Conservation (phyloP, 2,329 filamentous ascomycete genomes). For the Penicillium crustosum region DNA sequence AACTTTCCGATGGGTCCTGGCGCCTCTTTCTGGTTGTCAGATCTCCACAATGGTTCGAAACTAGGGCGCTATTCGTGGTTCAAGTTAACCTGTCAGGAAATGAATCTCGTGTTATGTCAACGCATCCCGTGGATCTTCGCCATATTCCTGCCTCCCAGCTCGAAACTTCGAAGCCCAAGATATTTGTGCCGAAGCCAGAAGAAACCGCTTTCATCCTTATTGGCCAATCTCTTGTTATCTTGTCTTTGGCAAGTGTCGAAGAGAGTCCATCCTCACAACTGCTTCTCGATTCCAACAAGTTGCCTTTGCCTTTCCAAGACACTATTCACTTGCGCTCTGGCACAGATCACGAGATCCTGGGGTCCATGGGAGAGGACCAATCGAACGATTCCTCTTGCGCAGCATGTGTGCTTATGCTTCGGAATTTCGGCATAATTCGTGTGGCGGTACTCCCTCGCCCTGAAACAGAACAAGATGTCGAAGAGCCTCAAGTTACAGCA, state of each 20-base stretch:
- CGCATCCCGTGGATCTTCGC: constrained; percentile 68
- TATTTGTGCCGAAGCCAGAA: constrained; percentile 76
- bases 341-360: constrained; percentile 51
- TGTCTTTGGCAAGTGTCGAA: constrained; percentile 67
- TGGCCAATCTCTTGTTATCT: constrained; percentile 71
- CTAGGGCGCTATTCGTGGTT: constrained; percentile 70
- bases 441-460: constrained; percentile 45
- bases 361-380: constrained; percentile 49
- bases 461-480: constrained; percentile 49
- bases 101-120: constrained; percentile 59
- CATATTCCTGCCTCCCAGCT: constrained; percentile 49
- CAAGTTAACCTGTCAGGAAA: constrained; percentile 64
- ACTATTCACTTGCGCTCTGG: constrained; percentile 71
- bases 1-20: constrained; percentile 50
- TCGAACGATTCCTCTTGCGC: constrained; percentile 40
- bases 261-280: constrained; percentile 76
- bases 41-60: constrained; percentile 50
- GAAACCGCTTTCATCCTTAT: constrained; percentile 82
- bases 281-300: constrained; percentile 62
- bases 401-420: constrained; percentile 55
- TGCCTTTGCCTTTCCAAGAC: constrained; percentile 76
- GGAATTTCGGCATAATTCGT: constrained; percentile 59
- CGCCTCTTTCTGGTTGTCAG: constrained; percentile 62
- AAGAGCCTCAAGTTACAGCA: constrained; percentile 62
- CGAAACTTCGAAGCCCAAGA: constrained; percentile 54